phyloP scores from a whole-genome alignment of 257 asterid species.

The Mitragyna speciosa region DNA sequence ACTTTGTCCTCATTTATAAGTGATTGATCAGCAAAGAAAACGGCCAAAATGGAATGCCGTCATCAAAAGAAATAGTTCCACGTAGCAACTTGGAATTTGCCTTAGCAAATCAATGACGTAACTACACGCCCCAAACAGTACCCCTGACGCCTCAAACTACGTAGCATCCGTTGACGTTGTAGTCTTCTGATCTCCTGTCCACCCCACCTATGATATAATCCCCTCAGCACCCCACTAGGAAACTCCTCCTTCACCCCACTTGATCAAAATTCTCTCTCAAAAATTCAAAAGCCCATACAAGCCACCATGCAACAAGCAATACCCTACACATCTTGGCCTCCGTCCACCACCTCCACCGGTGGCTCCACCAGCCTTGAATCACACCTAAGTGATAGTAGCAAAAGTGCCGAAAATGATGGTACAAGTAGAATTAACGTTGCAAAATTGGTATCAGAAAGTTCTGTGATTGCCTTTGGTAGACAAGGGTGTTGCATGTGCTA shows the following conservation, averaged over 20 bases:
- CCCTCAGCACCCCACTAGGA: slow-evolving; percentile 1
- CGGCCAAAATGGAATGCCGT: slow-evolving; percentile 7
- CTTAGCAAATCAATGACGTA: slow-evolving; percentile 20
- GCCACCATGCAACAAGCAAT: slow-evolving; percentile 53
- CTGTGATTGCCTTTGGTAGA: slow-evolving; percentile 63
- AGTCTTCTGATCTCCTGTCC: slow-evolving; percentile 11
- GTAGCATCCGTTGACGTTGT: slow-evolving; percentile 24
- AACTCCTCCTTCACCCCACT: neutral
- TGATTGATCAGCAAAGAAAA: neutral
- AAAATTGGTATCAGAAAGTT: slow-evolving; percentile 55
- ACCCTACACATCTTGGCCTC: slow-evolving; percentile 31
- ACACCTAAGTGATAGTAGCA: neutral
- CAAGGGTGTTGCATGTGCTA: slow-evolving; percentile 85
- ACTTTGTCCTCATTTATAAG: neutral
- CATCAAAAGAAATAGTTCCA: neutral
- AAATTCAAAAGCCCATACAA: neutral
- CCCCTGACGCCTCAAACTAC: slow-evolving; percentile 18
- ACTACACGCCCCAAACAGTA: neutral
- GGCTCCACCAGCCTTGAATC: neutral
- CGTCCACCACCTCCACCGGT: slow-evolving; percentile 21
- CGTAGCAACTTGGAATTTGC: neutral
- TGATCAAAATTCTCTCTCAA: slow-evolving; percentile 2
- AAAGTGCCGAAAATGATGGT: neutral
- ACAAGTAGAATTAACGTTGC: neutral
- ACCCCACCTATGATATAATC: slow-evolving; percentile 19